Percentiles rank a stretch among this genome's conserved stretches.
Conservation (phyloP, 2,329 filamentous ascomycete genomes). For the Colletotrichum lupini region DNA sequence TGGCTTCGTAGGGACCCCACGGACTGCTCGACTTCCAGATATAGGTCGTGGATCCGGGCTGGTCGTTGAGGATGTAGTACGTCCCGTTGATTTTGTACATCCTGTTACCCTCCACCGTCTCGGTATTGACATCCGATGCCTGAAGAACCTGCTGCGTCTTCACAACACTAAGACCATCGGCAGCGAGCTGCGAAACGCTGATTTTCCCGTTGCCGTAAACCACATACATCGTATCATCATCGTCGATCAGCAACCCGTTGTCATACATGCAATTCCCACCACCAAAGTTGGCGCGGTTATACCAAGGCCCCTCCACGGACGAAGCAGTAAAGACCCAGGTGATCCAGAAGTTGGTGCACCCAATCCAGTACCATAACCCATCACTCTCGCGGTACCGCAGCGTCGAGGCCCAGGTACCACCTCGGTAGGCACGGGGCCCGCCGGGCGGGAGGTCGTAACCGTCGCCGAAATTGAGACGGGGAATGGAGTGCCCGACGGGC, state of each 20-base stretch:
- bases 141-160: slow-evolving; percentile 57
- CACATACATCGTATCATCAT: slow-evolving; percentile 69
- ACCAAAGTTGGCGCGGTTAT: slow-evolving; percentile 47
- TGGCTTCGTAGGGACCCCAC: slow-evolving; percentile 63
- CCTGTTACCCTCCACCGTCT: slow-evolving; percentile 60
- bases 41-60: slow-evolving; percentile 56
- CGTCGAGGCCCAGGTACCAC: slow-evolving; percentile 67
- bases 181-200: slow-evolving; percentile 60
- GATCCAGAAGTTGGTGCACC: slow-evolving; percentile 61
- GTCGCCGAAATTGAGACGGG: slow-evolving; percentile 56
- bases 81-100: slow-evolving; percentile 67
- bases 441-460: slow-evolving; percentile 57
- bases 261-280: slow-evolving; percentile 65
- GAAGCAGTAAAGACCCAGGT: slow-evolving; percentile 65
- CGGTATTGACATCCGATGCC: slow-evolving; percentile 46
- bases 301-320: slow-evolving; percentile 55
- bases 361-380: slow-evolving; percentile 66
- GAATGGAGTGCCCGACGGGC: slow-evolving; percentile 56
- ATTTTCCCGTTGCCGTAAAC: slow-evolving; percentile 63
- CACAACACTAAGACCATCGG: slow-evolving; percentile 58
- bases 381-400: slow-evolving; percentile 62
- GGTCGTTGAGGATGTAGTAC: slow-evolving; percentile 66
- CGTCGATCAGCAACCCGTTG: slow-evolving; percentile 66
- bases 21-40: slow-evolving; percentile 61
- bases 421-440: slow-evolving; percentile 57